Evolutionary conservation across 495 filamentous ascomycete species (phyloP), one percentile per base, ranked within the genome.

Genomic region (Penicillium antarcticum): DNA sequence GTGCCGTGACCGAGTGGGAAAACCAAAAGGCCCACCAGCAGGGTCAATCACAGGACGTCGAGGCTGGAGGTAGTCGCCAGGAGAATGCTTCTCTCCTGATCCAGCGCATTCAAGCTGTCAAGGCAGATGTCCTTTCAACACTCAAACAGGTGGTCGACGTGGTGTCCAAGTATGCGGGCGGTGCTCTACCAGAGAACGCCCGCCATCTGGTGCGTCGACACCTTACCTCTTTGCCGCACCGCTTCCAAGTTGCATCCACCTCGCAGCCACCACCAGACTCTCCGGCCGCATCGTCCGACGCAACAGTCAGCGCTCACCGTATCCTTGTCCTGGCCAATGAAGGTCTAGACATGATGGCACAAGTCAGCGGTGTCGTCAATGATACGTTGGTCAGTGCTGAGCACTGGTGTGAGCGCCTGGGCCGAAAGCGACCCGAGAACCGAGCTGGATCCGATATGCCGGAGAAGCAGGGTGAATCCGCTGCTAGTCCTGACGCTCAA

Each of bases 331-430:
- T 97, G 26, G 91, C 90, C 2, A 87, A 86, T 52, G 91, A 96
- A 65, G 88, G 89, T 2, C 76, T 97, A 18, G 88, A 95, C 55
- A 92, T 95, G 81, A 87, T 96, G 79, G 75, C 79, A 0, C 87
- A 95, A 62, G 89, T 97, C 36, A 88, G 81, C 19, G 82, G 81
- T 0, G 85, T 92, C 0, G 81, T 96, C 19, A 85, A 90, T 57
- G 82, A 85, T n/a, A 95, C 92, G 4, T 82, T 96, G 24, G 77
- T 83, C 32, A 89, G 85, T 60, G 92, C 92, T 4, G 91, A 96
- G 66, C 81, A 84, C 60, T 96, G 92, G 92, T 87, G 88, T 53
- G 83, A 87, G 34, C 76, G 84, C 14, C 70, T 95, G 29, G 87
- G 88, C 14, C 79, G 77, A 56, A 78, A 80, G 63, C 67, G 67